Evolutionary conservation across 2,329 filamentous ascomycete genomes (phyloP), one percentile per base, ranked within the genome.

Genomic region (Cladophialophora yegresii): DNA sequence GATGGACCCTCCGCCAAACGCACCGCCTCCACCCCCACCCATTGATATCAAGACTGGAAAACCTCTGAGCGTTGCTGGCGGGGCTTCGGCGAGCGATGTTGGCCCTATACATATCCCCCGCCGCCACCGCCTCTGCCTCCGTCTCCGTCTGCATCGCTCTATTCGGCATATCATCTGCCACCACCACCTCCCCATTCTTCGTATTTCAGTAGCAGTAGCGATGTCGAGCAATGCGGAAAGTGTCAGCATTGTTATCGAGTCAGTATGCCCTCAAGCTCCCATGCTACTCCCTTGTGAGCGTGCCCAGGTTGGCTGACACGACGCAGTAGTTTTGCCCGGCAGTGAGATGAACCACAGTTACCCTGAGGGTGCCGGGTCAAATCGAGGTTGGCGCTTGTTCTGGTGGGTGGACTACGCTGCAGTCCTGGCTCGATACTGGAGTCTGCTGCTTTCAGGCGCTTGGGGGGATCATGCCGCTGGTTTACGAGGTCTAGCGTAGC

Each of bases 21-120:
- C 60, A 10, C 54, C 63, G 12, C 47, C 59, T 49, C 45, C 58
- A n/a, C 58, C 63, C 9, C 58, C 57, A n/a, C 45, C 58, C 20
- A 53, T 60, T 22, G 47, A 60, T 23, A 60, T 53, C 47, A 53
- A 32, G 43, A 60, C 57, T 5, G 45, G 45, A 28, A 58, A 22
- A 23, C 55, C 26, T 28, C 54, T 36, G 54, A 56, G 54, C 30
- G 16, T 43, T 43, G 22, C 49, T 30, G 53, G 28, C 5, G 53
- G 53, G 30, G 10, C 16, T n/a, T n/a, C n/a, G n/a, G 10, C 20
- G 51, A 28, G 47, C 23, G 47, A 50, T 7, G 47, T 16, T 26
- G 47, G 47, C 12, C 16, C 47, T 26, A 22, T 50, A 12, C 22
- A 26, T 26, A 5, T 28, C 10, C 47, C 10, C 47, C 47, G 7